Evolutionary conservation across 441 rosid species (phyloP), one percentile per base, ranked within the genome.

Genomic region (Adansonia grandidieri): DNA sequence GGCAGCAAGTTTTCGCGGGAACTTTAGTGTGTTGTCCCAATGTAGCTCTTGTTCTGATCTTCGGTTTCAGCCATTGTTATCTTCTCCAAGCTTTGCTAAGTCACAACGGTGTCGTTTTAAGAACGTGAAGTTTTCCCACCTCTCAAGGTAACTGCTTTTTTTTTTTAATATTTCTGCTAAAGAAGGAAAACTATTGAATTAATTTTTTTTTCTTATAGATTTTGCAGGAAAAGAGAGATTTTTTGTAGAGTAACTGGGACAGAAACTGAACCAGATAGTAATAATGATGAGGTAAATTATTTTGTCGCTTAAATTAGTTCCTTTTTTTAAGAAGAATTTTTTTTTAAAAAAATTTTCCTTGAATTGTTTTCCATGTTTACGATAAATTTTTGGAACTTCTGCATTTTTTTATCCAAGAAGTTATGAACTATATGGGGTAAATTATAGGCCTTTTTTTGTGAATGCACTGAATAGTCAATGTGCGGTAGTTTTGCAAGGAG

Each of bases 181-280:
- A 40, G 40, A 57, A 40, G 71, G 47, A 66, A 13, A 54, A 10
- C 11, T 45, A 8, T 44, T 69, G 20, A 57, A 58, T 79, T 44
- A 47, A 1, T 53, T 28, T 11, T 9, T 75, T 76, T 6, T 73
- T 42, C 20, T 50, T 82, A 73, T 48, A 80, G 91, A 71, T 48
- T 86, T 82, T 68, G 79, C 82, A 85, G 88, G 83, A 85, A 79
- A 81, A 89, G 93, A 79, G 85, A 79, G 48, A 75, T 74, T 78
- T 71, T 88, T 57, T 85, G 92, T 84, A 89, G 98, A 86, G 88
- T 70, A 37, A 87, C 89, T 11, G 93, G 89, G 44, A 64, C 96
- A 28, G 84, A 89, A 83, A 91, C 84, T 6, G 95, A 91, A 86
- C 92, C 98, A 57, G 98, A 92, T 81, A 85, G 86, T 74, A 88